Evolutionary conservation across 2,329 filamentous ascomycete genomes (phyloP).

Genomic region (Penicillium italicum): DNA sequence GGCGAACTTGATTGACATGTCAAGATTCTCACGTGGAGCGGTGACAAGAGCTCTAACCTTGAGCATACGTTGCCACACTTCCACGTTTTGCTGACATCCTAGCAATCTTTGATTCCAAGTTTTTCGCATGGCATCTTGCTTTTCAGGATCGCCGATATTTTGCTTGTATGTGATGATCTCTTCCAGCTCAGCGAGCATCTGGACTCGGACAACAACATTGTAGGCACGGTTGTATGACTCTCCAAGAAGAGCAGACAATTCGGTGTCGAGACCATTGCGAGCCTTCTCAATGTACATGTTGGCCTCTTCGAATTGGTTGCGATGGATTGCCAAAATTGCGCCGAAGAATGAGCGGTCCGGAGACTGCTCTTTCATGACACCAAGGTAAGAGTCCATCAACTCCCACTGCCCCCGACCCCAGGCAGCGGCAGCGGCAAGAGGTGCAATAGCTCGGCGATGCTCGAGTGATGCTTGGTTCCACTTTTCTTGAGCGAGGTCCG

Average conservation of each 20-base stretch:
- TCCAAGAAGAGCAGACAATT: slow-evolving; percentile 91
- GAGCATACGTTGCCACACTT: slow-evolving; percentile 98
- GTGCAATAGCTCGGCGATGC: slow-evolving; percentile 84
- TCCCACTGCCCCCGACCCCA: slow-evolving; percentile 98
- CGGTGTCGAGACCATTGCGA: slow-evolving; percentile 88
- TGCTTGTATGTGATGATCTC: slow-evolving; percentile 99
- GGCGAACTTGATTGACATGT: slow-evolving; percentile 99
- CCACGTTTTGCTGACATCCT: slow-evolving; percentile 93
- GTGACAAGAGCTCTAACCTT: slow-evolving; percentile 91
- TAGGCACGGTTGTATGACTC: slow-evolving; percentile 98
- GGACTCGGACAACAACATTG: slow-evolving; percentile 93
- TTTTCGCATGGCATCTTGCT: slow-evolving; percentile 82
- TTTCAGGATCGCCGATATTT: slow-evolving; percentile 70
- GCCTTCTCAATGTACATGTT: slow-evolving; percentile 86
- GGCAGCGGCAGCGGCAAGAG: slow-evolving; percentile 87
- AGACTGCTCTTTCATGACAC: slow-evolving; percentile 88
- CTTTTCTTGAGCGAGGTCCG: slow-evolving; percentile 81
- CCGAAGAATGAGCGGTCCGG: slow-evolving; percentile 97
- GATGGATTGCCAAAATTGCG: slow-evolving; percentile 88
- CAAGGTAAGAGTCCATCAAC: slow-evolving; percentile 94
- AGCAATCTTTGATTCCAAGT: slow-evolving; percentile 96
- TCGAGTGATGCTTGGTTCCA: slow-evolving; percentile 89
- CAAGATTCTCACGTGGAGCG: slow-evolving; percentile 85
- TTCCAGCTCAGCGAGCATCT: slow-evolving; percentile 98
- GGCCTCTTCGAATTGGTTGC: slow-evolving; percentile 92